A percentile compares a stretch with the other conserved stretches of the same genome.
Evolutionary conservation across 768 basidiomycete genomes (phyloP).

Genomic region (Dioszegia aurantiaca): DNA sequence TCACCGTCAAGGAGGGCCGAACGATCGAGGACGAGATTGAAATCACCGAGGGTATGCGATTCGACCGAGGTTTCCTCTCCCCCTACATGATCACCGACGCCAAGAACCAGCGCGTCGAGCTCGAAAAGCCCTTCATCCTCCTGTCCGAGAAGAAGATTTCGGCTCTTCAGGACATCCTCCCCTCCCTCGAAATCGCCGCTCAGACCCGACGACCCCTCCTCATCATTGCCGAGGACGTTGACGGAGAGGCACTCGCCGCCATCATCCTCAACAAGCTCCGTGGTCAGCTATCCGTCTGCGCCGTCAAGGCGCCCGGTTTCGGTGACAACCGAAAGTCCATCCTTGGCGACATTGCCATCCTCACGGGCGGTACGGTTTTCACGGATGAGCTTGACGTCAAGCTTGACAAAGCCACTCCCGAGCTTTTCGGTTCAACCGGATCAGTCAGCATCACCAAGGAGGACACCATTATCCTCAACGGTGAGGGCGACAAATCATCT

Average conservation of each 20-base stretch:
- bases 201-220: slow-evolving; percentile 79
- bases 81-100: slow-evolving; percentile 99
- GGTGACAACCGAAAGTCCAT: slow-evolving; percentile 99
- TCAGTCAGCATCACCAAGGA: slow-evolving; percentile 95
- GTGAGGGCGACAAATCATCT: slow-evolving; percentile 81
- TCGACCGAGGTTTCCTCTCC: slow-evolving; percentile 97
- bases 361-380: slow-evolving; percentile 97
- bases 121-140: slow-evolving; percentile 92
- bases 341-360: slow-evolving; percentile 92
- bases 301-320: slow-evolving; percentile 94
- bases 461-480: slow-evolving; percentile 93
- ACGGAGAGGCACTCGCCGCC: slow-evolving; percentile 95
- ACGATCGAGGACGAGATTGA: slow-evolving; percentile 99
- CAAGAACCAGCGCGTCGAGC: slow-evolving; percentile 91
- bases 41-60: slow-evolving; percentile 99
- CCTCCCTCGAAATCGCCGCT: slow-evolving; percentile 64
- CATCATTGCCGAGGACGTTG: slow-evolving; percentile 96
- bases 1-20: slow-evolving; percentile 98
- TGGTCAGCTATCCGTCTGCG: slow-evolving; percentile 88
- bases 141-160: slow-evolving; percentile 99
- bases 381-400: slow-evolving; percentile 95
- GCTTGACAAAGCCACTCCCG: slow-evolving; percentile 81
- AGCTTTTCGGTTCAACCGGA: slow-evolving; percentile 86
- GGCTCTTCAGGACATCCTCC: slow-evolving; percentile 87
- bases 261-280: slow-evolving; percentile 99